Evolutionary conservation across 305 asterid genomes (phyloP).

Genomic region (Andrographis paniculata): DNA sequence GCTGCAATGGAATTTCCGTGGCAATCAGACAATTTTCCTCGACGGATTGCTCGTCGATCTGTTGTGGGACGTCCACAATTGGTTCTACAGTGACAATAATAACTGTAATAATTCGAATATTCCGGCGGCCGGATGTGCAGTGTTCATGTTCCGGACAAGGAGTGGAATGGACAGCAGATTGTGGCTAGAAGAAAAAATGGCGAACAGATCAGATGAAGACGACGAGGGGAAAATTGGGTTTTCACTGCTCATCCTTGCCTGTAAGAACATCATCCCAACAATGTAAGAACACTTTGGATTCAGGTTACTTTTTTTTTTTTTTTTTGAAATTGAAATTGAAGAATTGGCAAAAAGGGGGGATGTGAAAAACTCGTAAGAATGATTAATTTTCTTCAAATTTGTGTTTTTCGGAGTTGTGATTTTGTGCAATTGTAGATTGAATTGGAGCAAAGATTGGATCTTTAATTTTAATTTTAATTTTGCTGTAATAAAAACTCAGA

Average conservation of each 20-base stretch:
- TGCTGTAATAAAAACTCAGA: too few species aligned
- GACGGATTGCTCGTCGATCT: conserved; percentile 39
- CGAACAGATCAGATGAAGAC: conserved; percentile 38
- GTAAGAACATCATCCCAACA: conserved; percentile 19
- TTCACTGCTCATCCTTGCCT: conserved; percentile 54
- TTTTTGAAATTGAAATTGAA: too few species aligned
- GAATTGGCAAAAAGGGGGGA: too few species aligned
- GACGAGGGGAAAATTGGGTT: conserved; percentile 29
- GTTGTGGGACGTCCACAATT: conserved; percentile 63
- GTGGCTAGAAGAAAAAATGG: conserved; percentile 70
- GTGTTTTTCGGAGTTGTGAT: neutral
- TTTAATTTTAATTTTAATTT: too few species aligned
- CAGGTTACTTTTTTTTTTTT: too few species aligned
- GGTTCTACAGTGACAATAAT: conserved; percentile 35
- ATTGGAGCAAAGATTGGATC: too few species aligned
- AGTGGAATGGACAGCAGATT: conserved; percentile 81
- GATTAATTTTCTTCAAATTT: neutral
- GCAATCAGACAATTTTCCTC: conserved; percentile 40
- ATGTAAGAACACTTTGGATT: too few species aligned
- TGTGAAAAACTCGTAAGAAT: too few species aligned
- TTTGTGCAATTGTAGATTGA: too few species aligned
- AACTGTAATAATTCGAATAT: conserved; percentile 1
- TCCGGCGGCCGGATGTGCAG: conserved; percentile 33
- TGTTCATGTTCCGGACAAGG: conserved; percentile 88
- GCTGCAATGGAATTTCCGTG: conserved; percentile 47